These are phyloP conservation scores for Murraya koenigii DNA, from an alignment of 345 rosid genomes.

Conservation along the genomic window DNA sequence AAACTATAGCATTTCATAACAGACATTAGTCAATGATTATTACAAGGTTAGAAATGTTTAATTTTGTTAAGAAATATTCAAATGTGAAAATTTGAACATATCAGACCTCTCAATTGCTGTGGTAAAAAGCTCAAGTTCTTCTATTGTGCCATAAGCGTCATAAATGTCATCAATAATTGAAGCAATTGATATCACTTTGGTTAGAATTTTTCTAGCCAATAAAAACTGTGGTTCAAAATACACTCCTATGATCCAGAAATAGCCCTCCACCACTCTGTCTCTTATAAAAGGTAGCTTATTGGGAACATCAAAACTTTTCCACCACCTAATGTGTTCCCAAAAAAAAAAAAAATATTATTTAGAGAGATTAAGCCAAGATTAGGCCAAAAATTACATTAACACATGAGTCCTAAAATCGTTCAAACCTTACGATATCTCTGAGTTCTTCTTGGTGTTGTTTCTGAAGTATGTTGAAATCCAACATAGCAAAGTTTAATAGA, in stretches of 20 bases:
- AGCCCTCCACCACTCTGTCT: neutral
- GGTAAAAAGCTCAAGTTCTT: conserved; percentile 27
- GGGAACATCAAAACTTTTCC: conserved; percentile 27
- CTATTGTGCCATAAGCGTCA: conserved; percentile 28
- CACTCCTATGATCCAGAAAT: neutral
- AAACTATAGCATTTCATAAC: too few relatives aligned
- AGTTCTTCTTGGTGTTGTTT: conserved; percentile 34
- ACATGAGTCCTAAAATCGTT: too few relatives aligned
- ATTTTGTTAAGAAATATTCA: too few relatives aligned
- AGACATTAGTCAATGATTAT: too few relatives aligned
- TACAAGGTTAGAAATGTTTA: too few relatives aligned
- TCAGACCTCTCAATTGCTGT: conserved; percentile 24
- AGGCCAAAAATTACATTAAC: too few relatives aligned
- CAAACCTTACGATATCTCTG: conserved; percentile 9
- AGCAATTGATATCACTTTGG: conserved; percentile 22
- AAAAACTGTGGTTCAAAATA: conserved; percentile 19
- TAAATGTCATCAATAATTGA: conserved; percentile 20
- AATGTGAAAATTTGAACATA: too few relatives aligned
- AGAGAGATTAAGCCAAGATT: too few relatives aligned
- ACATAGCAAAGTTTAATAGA: conserved; percentile 21
- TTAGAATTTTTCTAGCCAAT: conserved; percentile 3
- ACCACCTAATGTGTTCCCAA: conserved; percentile 30
- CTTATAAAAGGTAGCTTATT: conserved; percentile 29
- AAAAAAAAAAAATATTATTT: too few relatives aligned
- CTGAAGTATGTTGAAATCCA: conserved; percentile 34